A percentile compares a stretch with the other conserved stretches of the same genome.
phyloP scores from a whole-genome alignment of 768 basidiomycete genomes.

The Amanita rubescens region DNA sequence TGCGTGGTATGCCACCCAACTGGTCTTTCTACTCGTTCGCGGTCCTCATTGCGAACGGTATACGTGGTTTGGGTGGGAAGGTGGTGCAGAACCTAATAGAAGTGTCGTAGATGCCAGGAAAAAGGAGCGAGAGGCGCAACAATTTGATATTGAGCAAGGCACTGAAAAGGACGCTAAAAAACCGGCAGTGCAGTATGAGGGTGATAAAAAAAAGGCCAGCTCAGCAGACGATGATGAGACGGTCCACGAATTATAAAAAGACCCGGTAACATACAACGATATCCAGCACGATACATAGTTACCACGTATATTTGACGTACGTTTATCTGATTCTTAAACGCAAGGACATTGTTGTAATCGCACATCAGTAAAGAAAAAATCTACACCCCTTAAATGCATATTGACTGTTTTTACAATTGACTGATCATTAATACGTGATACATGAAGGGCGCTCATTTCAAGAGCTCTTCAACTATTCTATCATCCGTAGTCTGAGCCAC shows the following conservation, averaged over 20 bases:
- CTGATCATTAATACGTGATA: background rate
- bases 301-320: too few relatives aligned
- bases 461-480: constrained; percentile 77
- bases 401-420: background rate
- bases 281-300: too few relatives aligned
- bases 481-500: constrained; percentile 77
- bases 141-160: background rate
- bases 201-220: background rate
- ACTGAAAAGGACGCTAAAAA: background rate
- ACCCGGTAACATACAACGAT: too few relatives aligned
- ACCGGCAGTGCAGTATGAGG: background rate
- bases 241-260: too few relatives aligned
- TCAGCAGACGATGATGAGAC: too few relatives aligned
- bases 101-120: constrained; percentile 23
- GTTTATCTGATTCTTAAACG: too few relatives aligned
- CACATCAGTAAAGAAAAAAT: background rate
- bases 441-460: constrained; percentile 37
- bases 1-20: constrained; percentile 47
- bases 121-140: background rate
- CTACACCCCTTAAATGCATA: background rate
- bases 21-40: constrained; percentile 51
- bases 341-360: too few relatives aligned
- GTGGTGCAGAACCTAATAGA: constrained; percentile 41
- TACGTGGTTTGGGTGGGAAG: constrained; percentile 63
- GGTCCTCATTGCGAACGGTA: constrained; percentile 57